phyloP scores from a whole-genome alignment of 2,329 filamentous ascomycete species.

The Gnomoniopsis smithogilvyi region DNA sequence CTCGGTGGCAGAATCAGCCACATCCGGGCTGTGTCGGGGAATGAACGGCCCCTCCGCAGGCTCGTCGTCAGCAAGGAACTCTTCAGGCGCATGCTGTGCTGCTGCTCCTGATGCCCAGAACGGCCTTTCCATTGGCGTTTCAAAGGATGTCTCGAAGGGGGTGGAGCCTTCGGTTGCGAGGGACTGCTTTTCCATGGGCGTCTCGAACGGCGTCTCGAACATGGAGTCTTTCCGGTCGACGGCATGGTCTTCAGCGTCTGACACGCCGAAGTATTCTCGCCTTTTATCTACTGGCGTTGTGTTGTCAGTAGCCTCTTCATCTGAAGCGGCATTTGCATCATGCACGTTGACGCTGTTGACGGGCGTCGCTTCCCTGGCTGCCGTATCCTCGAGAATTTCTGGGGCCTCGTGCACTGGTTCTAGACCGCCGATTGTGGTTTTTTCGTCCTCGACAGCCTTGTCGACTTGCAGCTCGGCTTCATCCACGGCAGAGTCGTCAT shows the following conservation, averaged over 20 bases:
- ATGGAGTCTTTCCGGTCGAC: not conserved
- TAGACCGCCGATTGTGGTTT: not conserved
- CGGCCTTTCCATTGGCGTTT: not conserved
- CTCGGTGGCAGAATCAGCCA: not conserved
- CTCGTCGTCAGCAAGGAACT: not conserved
- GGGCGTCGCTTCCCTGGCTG: not conserved
- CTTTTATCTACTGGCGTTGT: not conserved
- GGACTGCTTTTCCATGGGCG: not conserved
- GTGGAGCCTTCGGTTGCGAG: not conserved
- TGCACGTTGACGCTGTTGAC: not conserved
- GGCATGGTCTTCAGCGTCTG: not conserved
- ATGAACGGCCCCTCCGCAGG: not conserved
- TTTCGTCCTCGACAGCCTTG: not conserved
- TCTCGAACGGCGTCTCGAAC: conserved; percentile 2
- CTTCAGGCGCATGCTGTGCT: not conserved
- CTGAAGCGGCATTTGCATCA: not conserved
- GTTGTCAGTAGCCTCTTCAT: not conserved
- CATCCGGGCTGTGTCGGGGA: not conserved
- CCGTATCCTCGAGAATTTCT: not conserved
- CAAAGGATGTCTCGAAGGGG: conserved; percentile 3
- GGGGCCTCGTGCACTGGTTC: not conserved
- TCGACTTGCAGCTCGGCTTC: not conserved
- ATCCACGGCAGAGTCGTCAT: not conserved
- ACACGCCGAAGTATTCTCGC: not conserved
- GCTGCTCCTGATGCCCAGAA: not conserved